Conservation (phyloP, 371 early-diverging fungal genomes). For the Mucor sp. region DNA sequence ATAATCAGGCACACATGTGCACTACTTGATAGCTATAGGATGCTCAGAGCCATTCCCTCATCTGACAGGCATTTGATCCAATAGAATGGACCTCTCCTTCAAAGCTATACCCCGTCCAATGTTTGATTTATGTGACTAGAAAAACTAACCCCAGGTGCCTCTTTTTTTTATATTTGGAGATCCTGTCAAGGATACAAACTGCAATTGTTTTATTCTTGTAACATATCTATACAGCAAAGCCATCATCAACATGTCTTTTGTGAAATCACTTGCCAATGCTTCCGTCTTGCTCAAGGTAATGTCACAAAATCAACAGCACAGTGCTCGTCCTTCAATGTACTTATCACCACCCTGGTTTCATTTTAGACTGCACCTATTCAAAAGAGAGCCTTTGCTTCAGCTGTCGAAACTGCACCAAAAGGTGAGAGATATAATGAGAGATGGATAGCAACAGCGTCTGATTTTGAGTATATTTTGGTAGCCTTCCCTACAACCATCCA, state of each 20-base stretch:
- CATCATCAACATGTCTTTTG: constrained; percentile 10
- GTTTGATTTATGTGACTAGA: constrained; percentile 1
- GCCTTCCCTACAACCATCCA: constrained; percentile 55
- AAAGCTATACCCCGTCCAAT: not conserved
- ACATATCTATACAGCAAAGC: not conserved
- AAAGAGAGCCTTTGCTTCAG: constrained; percentile 31
- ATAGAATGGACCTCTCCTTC: not conserved
- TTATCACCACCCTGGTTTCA: not conserved
- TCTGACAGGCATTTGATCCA: not conserved
- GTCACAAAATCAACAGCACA: not conserved
- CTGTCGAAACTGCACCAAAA: constrained; percentile 25
- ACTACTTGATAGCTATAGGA: too few relatives aligned
- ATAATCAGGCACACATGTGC: too few relatives aligned
- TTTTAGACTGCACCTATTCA: constrained; percentile 18
- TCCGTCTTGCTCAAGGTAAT: constrained; percentile 9
- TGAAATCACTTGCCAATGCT: not conserved
- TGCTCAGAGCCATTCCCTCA: too few relatives aligned
- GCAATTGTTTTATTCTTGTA: not conserved
- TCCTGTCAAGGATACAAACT: not conserved
- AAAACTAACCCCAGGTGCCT: not conserved
- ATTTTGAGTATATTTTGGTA: not conserved
- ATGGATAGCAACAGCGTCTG: not conserved
- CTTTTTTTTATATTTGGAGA: not conserved
- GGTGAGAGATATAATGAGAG: constrained; percentile 3
- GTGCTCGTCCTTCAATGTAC: not conserved